Evolutionary conservation across 441 rosid species (phyloP), one percentile per base, ranked within the genome.

Genomic region (Adansonia madagascariensis): DNA sequence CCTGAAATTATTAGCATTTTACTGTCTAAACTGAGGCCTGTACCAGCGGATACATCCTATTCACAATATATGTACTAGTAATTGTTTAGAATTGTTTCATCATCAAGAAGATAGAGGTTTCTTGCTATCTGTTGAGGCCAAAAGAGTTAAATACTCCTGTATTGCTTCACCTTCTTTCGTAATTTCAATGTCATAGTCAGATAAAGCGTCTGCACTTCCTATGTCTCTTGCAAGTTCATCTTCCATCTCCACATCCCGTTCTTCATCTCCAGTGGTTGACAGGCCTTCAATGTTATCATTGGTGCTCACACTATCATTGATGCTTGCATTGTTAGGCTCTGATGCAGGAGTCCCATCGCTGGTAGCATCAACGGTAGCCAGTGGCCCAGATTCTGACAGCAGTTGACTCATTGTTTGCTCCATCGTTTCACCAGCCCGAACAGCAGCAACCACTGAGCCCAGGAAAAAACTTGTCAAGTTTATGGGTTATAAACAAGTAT

Each of bases 141-240:
- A 75, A 88, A 91, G 78, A 56, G 88, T 83, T 59, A 93, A 77
- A 83, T 95, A 95, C 84, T 93, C 92, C 2, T 77, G 81, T 75
- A 95, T 89, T 75, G 96, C 94, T 75, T 87, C 98, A 1, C 97
- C 94, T 85, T 91, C 98, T 82, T 53, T 82, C 0, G 86, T 80
- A 60, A 93, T 88, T 71, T 90, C 91, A 65, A 89, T 89, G 77
- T 93, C 97, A 56, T 91, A 95, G 83, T 92, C 97, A 0, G 98
- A 84, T 49, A 90, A 82, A 3, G 85, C 90, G 79, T 92, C 94
- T 2, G 65, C 84, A 24, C 52, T 75, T n/a, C 86, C 89, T 77
- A 95, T 49, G 76, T 90, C 97, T 2, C 79, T 74, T 6, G 94
- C 86, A 55, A 93, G 85, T 64, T 90, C 91, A 53, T 65, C 90